phyloP scores from a whole-genome alignment of 306 rosid genomes.

The Trifolium dubium region DNA sequence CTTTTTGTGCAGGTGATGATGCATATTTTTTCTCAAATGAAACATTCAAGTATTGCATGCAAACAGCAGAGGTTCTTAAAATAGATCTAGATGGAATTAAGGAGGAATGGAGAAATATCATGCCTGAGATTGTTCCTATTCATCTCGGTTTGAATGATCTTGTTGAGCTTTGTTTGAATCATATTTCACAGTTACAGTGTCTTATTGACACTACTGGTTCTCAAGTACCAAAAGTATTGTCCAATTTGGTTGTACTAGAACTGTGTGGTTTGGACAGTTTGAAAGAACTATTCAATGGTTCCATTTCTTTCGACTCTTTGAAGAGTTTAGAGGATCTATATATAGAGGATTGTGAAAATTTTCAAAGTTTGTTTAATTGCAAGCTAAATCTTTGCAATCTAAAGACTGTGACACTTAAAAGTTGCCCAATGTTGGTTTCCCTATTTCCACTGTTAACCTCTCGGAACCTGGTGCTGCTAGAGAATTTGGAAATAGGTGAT shows the following conservation, averaged over 20 bases:
- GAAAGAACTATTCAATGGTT: not conserved
- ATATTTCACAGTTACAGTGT: not conserved
- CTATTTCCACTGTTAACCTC: not conserved
- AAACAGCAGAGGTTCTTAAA: not conserved
- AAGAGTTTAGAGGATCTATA: not conserved
- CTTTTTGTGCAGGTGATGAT: not conserved
- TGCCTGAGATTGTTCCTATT: conserved; percentile 23
- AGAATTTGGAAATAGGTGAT: not conserved
- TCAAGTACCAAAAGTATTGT: not conserved
- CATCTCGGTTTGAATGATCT: not conserved
- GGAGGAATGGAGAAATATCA: not conserved
- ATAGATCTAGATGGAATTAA: not conserved
- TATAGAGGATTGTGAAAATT: fast-evolving
- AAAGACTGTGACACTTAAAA: too few species aligned
- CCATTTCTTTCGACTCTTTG: not conserved
- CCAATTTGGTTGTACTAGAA: not conserved
- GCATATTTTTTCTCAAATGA: not conserved
- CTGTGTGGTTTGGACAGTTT: not conserved
- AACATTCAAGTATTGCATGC: not conserved
- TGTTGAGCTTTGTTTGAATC: fast-evolving
- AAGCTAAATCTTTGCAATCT: not conserved
- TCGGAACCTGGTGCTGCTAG: not conserved
- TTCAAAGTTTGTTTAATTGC: not conserved
- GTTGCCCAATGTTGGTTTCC: not conserved
- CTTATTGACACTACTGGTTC: not conserved